Evolutionary conservation across 108 stramenopile genomes (phyloP), one percentile per base, ranked within the genome.

Genomic region (Pseudonitzschia delicatissima): DNA sequence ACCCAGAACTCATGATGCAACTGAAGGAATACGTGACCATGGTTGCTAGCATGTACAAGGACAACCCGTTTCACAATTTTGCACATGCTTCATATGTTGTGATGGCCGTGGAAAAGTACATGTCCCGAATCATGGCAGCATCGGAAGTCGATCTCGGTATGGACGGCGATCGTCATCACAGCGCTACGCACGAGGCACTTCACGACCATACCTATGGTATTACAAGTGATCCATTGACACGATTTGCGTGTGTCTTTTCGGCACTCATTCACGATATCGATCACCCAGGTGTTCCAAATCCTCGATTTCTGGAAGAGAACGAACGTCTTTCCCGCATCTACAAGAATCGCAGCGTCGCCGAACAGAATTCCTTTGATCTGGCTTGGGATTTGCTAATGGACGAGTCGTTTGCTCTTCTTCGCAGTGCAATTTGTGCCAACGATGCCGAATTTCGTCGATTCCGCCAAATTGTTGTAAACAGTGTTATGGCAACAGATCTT

Each of bases 211-310:
- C 77, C 7, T 78, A 71, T 51, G 82, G 81, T n/a, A 77, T 88
- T 33, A 62, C 74, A 21, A 62, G 62, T 9, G 84, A 88, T 73
- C 82, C 84, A 34, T 53, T 73, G 5, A 55, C 72, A 4, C 64
- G 69, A 11, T 80, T 85, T 20, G 84, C 84, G 26, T 59, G 72
- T 55, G 61, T 82, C 17, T 82, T 85, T 60, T 79, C 86, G 32
- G 82, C 84, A 21, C 64, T 85, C 21, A 77, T 84, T 47, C 86
- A 84, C 53, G 86, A 87, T 62, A 78, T 83, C 33, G 82, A 73
- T 31, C 79, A 76, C 61, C 18, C 60, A 13, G 58, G 58, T 33
- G 58, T 60, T 17, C 29, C 58, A 15, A 75, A 75, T 45, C 45
- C 68, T 23, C 62, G 37, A 44, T 63, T 76, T 17, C 52, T 69